A percentile compares a stretch with the other conserved stretches of the same genome.
These are phyloP conservation scores for Candida verbasci DNA, from an alignment of 805 yeast genomes.

Conservation along the genomic window DNA sequence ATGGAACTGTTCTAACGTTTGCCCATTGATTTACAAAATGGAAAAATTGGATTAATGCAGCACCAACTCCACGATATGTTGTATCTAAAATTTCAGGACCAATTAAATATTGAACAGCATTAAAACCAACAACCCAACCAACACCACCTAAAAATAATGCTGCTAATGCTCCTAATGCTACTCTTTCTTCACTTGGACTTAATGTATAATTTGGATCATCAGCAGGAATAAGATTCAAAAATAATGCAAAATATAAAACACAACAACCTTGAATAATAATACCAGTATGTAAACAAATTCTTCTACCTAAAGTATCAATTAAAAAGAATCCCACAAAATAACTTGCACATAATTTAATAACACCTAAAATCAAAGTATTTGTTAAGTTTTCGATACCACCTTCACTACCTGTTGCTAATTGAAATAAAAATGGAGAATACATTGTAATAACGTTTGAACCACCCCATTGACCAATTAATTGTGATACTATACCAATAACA, in stretches of 20 bases:
- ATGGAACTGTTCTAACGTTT: slow-evolving; percentile 48
- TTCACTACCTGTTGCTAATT: slow-evolving; percentile 38
- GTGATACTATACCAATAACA: slow-evolving; percentile 34
- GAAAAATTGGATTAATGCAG: slow-evolving; percentile 45
- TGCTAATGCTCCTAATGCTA: slow-evolving; percentile 45
- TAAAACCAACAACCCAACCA: slow-evolving; percentile 57
- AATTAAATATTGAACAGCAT: slow-evolving; percentile 47
- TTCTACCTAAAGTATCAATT: slow-evolving; percentile 48
- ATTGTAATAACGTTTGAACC: slow-evolving; percentile 52
- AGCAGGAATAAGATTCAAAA: slow-evolving; percentile 40
- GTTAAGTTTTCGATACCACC: slow-evolving; percentile 33
- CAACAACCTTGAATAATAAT: slow-evolving; percentile 39
- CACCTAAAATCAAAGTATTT: slow-evolving; percentile 48
- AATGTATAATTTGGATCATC: slow-evolving; percentile 17
- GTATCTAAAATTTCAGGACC: slow-evolving; percentile 52
- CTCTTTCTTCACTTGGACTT: slow-evolving; percentile 25
- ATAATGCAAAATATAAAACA: slow-evolving; percentile 44
- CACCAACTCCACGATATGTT: slow-evolving; percentile 43
- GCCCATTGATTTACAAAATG: slow-evolving; percentile 54
- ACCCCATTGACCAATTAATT: slow-evolving; percentile 50
- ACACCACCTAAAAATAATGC: slow-evolving; percentile 44
- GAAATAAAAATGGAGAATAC: slow-evolving; percentile 48
- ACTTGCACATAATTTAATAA: slow-evolving; percentile 45
- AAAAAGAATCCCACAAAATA: slow-evolving; percentile 46
- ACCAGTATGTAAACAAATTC: slow-evolving; percentile 43